Evolutionary conservation across 108 stramenopile genomes (phyloP).

Genomic region (Fragilariopsis cylindrus): DNA sequence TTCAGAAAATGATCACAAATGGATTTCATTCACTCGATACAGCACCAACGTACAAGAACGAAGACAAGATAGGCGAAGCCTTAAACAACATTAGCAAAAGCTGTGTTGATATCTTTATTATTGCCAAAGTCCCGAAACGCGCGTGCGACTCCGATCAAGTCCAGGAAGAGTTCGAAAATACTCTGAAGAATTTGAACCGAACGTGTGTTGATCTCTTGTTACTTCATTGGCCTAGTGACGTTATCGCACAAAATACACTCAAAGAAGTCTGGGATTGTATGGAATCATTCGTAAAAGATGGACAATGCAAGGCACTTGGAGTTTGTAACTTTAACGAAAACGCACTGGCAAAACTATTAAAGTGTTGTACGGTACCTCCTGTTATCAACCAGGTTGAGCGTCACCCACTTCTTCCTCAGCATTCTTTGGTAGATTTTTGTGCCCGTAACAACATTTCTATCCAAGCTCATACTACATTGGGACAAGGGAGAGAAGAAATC

Average conservation of each 20-base stretch:
- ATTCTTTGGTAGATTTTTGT: conserved; percentile 69
- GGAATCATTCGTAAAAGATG: conserved; percentile 58
- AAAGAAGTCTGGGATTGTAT: conserved; percentile 71
- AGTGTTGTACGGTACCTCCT: conserved; percentile 45
- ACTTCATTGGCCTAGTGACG: conserved; percentile 83
- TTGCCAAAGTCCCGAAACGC: conserved; percentile 79
- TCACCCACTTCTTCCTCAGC: conserved; percentile 74
- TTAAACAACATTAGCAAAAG: conserved; percentile 14
- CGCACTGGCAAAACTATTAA: conserved; percentile 56
- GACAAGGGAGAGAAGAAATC: conserved; percentile 42
- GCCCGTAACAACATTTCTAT: conserved; percentile 50
- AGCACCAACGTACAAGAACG: conserved; percentile 84
- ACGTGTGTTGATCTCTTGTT: conserved; percentile 58
- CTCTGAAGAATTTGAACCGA: conserved; percentile 42
- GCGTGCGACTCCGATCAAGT: conserved; percentile 58
- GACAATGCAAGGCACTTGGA: conserved; percentile 54
- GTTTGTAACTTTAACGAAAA: conserved; percentile 74
- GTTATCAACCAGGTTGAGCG: conserved; percentile 84
- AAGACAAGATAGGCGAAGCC: conserved; percentile 58
- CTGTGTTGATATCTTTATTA: conserved; percentile 32
- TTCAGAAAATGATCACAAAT: conserved; percentile 33
- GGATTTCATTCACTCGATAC: conserved; percentile 73
- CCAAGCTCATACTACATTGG: conserved; percentile 67
- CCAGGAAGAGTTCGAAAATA: conserved; percentile 44
- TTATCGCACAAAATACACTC: conserved; percentile 47